Evolutionary conservation across 1,284 basidiomycete genomes (phyloP), one percentile per base, ranked within the genome.

Genomic region (Phellinidium pouzarii): DNA sequence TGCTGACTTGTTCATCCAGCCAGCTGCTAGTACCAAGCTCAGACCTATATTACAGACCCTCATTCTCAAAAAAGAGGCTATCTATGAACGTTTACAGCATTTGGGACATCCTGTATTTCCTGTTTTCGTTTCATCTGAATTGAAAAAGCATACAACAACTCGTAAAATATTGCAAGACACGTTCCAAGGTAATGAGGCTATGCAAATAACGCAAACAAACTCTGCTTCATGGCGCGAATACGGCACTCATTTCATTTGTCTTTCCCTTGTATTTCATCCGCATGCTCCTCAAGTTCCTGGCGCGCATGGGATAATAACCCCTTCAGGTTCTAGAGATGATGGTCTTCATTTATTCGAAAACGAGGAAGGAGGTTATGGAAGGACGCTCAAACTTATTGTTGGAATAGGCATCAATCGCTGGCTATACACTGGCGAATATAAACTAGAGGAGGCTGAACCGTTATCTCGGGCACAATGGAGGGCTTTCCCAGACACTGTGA

Each of bases 251-350:
- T 50, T 64, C 29, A 60, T 63, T 57, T 68, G 53, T 41, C 52
- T 60, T 2, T 61, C 59, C 46, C 55, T 62, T 0, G 52, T 53
- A 2, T 55, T 56, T 12, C 61, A 66, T 25, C 63, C 65, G 0
- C 53, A 61, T 7, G 63, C 61, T 9, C 66, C 66, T 6, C 56
- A 65, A 44, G 45, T 64, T 7, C 63, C 66, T 0, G 66, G 66
- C 1, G 58, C 62, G 0, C 61, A 60, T 3, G 65, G 66, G 2
- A 9, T 48, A 19, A 17, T 38, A 2, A 4, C 31, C 25, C 47
- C n/a, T 14, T 38, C 47, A 12, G 23, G 47, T 38, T 12, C 14
- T 7, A n/a, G 17, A 12, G 47, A 48, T 9, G 27, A 23, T 3
- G 19, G 31, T 31, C 25, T 27, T 4, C 14, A 20, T 17, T 48